A percentile compares a stretch with the other conserved stretches of the same genome.
Evolutionary conservation across 768 basidiomycete genomes (phyloP).

Genomic region (Lyophyllum semitale): DNA sequence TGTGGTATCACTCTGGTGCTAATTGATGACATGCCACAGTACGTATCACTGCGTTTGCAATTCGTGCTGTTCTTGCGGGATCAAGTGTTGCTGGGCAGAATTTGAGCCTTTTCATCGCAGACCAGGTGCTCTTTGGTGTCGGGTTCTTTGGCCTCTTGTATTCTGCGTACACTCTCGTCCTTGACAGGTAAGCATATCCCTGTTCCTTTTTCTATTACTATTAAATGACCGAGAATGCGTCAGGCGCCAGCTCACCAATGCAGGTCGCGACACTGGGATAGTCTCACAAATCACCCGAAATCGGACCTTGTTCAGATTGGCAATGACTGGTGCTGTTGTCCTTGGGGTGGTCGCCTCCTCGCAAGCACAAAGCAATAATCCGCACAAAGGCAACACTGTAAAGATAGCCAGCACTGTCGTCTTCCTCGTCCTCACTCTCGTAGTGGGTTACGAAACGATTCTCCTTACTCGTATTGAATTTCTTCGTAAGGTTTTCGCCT

Average conservation of each 20-base stretch:
- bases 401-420: constrained; percentile 34
- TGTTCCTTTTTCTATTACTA: neutral
- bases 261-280: constrained; percentile 7
- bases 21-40: constrained; percentile 26
- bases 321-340: constrained; percentile 28
- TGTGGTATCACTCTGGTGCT: neutral
- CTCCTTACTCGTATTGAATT: constrained; percentile 21
- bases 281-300: constrained; percentile 28
- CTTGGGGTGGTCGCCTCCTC: constrained; percentile 34
- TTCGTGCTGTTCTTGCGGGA: constrained; percentile 38
- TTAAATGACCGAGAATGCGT: neutral
- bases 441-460: constrained; percentile 33
- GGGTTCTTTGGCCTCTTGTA: constrained; percentile 47
- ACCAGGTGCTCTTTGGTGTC: constrained; percentile 39
- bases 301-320: constrained; percentile 30
- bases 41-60: constrained; percentile 38
- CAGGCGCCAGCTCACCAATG: constrained; percentile 23
- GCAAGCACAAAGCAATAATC: constrained; percentile 15
- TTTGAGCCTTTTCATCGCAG: constrained; percentile 34
- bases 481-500: constrained; percentile 12
- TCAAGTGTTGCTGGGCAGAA: constrained; percentile 31
- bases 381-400: constrained; percentile 22
- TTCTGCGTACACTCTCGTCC: constrained; percentile 40
- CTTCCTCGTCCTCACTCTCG: constrained; percentile 37
- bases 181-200: constrained; percentile 35